These are phyloP conservation scores for Sugiyamaella marilandica DNA, from an alignment of 805 yeast genomes.

Conservation along the genomic window DNA sequence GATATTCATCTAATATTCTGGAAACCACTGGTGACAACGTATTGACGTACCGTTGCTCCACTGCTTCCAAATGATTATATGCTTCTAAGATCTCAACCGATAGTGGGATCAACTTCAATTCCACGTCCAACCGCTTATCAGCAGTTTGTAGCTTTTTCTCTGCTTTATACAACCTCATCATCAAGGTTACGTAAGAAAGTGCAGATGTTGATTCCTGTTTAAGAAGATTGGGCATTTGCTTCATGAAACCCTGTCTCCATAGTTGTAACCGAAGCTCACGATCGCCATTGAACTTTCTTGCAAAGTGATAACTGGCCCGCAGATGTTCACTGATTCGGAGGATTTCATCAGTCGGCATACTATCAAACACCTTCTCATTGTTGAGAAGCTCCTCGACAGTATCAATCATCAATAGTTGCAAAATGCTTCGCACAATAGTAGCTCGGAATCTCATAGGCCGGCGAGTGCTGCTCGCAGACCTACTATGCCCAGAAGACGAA, in stretches of 20 bases:
- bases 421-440: constrained; percentile 86
- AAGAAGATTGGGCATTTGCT: constrained; percentile 82
- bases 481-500: neutral
- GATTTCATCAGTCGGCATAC: constrained; percentile 63
- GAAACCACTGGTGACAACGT: constrained; percentile 93
- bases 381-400: constrained; percentile 71
- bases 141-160: constrained; percentile 35
- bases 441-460: constrained; percentile 53
- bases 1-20: constrained; percentile 78
- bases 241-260: constrained; percentile 89
- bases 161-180: constrained; percentile 76
- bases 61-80: constrained; percentile 60
- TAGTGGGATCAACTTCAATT: constrained; percentile 56
- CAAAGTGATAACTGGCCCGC: constrained; percentile 69
- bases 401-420: constrained; percentile 86
- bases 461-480: constrained; percentile 19
- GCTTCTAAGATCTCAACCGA: constrained; percentile 68
- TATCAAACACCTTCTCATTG: constrained; percentile 55
- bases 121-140: constrained; percentile 47
- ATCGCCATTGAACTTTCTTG: constrained; percentile 83
- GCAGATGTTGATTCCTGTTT: constrained; percentile 90
- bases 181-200: constrained; percentile 75
- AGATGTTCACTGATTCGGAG: constrained; percentile 56
- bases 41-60: constrained; percentile 69
- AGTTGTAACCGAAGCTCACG: constrained; percentile 80